These are phyloP conservation scores for Microglena sp. DNA, from an alignment of 139 green algal species.

Conservation along the genomic window DNA sequence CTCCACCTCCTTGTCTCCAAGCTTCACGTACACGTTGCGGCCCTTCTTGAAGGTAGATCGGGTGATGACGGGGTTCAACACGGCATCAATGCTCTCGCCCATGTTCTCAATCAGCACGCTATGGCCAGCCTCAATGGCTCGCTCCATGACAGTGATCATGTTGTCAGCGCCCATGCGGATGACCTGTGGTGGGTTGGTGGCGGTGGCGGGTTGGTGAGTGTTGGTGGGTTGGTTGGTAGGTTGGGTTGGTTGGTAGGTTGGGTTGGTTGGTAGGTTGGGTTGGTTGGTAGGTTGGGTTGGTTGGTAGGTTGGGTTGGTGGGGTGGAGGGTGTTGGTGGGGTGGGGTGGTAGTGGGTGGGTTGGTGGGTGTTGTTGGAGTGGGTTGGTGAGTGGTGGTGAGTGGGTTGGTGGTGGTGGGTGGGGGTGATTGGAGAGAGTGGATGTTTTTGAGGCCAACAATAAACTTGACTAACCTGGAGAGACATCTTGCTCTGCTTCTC, in stretches of 20 bases:
- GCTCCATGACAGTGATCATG: constrained; percentile 65
- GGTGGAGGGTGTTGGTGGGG: too few species aligned
- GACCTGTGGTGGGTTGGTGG: too few species aligned
- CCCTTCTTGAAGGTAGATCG: constrained; percentile 80
- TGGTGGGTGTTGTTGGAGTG: too few species aligned
- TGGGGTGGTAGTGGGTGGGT: too few species aligned
- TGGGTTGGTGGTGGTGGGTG: too few species aligned
- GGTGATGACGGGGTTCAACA: constrained; percentile 76
- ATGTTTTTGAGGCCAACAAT: too few species aligned
- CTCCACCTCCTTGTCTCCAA: constrained; percentile 77
- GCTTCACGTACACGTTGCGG: constrained; percentile 68
- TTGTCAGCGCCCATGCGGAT: constrained; percentile 65
- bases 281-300: too few species aligned
- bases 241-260: too few species aligned
- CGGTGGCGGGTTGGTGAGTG: too few species aligned
- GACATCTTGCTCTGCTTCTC: constrained; percentile 72
- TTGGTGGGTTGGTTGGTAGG: too few species aligned
- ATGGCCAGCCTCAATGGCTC: constrained; percentile 66
- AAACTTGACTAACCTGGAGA: constrained; percentile 57
- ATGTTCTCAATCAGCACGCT: constrained; percentile 82
- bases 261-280: constrained; percentile 17
- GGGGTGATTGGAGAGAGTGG: too few species aligned
- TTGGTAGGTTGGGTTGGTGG: neutral
- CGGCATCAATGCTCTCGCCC: constrained; percentile 74
- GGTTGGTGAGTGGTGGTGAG: too few species aligned